A percentile compares a stretch with the other conserved stretches of the same genome.
phyloP scores from a whole-genome alignment of 148 eudicot genomes.

The Linanthus parryae region DNA sequence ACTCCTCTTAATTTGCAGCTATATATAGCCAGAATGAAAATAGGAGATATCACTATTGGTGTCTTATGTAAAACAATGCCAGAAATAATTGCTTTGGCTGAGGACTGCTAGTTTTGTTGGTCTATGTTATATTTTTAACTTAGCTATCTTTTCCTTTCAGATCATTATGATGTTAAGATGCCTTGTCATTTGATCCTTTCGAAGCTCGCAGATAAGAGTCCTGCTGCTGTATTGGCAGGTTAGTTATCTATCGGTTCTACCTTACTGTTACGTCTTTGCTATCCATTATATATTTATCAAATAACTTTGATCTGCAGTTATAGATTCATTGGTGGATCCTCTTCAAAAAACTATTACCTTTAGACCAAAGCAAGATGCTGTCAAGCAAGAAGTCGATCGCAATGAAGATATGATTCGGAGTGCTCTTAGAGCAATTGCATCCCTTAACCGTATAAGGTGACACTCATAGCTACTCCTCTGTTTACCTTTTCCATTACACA shows the following conservation, averaged over 20 bases:
- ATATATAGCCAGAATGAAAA: not conserved
- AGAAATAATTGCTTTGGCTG: not conserved
- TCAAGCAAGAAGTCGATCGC: slow-evolving; percentile 99
- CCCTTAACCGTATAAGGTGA: slow-evolving; percentile 80
- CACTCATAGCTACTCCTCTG: too few species aligned
- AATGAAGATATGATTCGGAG: slow-evolving; percentile 98
- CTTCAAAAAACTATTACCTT: slow-evolving; percentile 82
- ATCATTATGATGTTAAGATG: slow-evolving; percentile 99
- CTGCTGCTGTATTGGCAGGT: slow-evolving; percentile 96
- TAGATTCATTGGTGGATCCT: slow-evolving; percentile 98
- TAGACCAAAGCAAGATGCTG: slow-evolving; percentile 97
- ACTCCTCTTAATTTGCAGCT: too few species aligned
- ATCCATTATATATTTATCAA: not conserved
- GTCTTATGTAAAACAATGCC: not conserved
- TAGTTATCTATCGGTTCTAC: slow-evolving; percentile 4
- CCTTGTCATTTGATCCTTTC: slow-evolving; percentile 98
- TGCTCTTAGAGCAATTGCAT: slow-evolving; percentile 86
- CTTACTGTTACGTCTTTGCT: not conserved
- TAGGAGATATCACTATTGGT: not conserved
- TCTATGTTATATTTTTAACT: too few species aligned
- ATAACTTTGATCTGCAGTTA: slow-evolving; percentile 42
- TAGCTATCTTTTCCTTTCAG: slow-evolving; percentile 28
- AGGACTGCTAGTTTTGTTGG: too few species aligned
- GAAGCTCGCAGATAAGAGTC: slow-evolving; percentile 90
- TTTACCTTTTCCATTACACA: too few species aligned